Evolutionary conservation across 768 basidiomycete genomes (phyloP).

Genomic region (Hortiboletus flavorubellus): DNA sequence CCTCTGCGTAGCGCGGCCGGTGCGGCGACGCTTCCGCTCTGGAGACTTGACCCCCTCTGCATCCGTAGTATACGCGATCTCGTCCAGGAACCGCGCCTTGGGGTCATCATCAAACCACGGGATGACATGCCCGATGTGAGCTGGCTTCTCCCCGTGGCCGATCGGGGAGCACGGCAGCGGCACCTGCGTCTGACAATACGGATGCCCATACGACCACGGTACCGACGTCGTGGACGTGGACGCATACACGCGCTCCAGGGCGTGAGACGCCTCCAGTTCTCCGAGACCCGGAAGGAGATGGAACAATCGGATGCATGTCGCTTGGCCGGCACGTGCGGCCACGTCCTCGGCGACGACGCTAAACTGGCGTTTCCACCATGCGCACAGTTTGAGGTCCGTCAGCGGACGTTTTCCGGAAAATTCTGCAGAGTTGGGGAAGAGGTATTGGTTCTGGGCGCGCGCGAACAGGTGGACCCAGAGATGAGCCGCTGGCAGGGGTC

Average conservation of each 20-base stretch:
- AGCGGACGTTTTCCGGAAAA: slow-evolving; percentile 67
- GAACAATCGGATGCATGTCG: slow-evolving; percentile 35
- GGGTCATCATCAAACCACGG: slow-evolving; percentile 97
- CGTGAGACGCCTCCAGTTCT: slow-evolving; percentile 61
- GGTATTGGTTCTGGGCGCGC: slow-evolving; percentile 84
- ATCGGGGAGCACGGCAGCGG: slow-evolving; percentile 46
- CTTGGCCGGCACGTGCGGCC: slow-evolving; percentile 8
- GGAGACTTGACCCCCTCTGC: slow-evolving; percentile 59
- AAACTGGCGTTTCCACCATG: slow-evolving; percentile 88
- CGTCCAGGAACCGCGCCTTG: slow-evolving; percentile 90
- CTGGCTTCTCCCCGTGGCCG: slow-evolving; percentile 28
- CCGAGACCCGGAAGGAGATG: slow-evolving; percentile 71
- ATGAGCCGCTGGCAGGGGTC: slow-evolving; percentile 53
- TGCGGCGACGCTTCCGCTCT: slow-evolving; percentile 54
- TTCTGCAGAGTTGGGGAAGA: slow-evolving; percentile 86
- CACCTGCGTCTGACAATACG: slow-evolving; percentile 49
- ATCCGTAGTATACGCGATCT: slow-evolving; percentile 73
- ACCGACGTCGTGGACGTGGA: slow-evolving; percentile 14
- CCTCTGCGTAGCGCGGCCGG: slow-evolving; percentile 4
- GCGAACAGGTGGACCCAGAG: slow-evolving; percentile 90
- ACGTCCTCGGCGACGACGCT: slow-evolving; percentile 50
- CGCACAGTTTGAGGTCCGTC: slow-evolving; percentile 75
- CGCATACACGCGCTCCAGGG: slow-evolving; percentile 42
- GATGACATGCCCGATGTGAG: slow-evolving; percentile 64
- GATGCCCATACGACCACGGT: slow-evolving; percentile 77